Conservation (phyloP, 2,329 filamentous ascomycete genomes). For the Aspergillus pseudotamarii region DNA sequence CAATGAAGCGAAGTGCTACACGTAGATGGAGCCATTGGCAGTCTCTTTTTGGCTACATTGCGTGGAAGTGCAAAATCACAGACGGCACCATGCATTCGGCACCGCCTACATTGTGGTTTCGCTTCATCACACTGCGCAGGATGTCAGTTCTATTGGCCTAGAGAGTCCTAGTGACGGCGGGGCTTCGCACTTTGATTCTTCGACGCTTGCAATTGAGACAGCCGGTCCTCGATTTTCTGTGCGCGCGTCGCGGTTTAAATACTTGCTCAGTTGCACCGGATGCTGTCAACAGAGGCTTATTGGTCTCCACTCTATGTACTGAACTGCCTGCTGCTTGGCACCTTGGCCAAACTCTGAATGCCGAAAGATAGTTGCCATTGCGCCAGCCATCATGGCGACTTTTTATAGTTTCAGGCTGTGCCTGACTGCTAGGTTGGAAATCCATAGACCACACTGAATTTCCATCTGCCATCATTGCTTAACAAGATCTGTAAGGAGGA, state of each 20-base stretch:
- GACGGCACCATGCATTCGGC: background rate
- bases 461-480: background rate
- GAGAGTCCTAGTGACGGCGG: no score
- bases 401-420: background rate
- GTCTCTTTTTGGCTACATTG: background rate
- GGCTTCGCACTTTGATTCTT: background rate
- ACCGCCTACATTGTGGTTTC: background rate
- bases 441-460: background rate
- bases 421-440: background rate
- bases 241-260: background rate
- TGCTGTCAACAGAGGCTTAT: rapidly evolving
- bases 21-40: background rate
- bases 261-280: background rate
- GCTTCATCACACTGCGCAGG: background rate
- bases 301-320: background rate
- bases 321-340: background rate
- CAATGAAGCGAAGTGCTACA: background rate
- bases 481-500: background rate
- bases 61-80: background rate
- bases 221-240: background rate
- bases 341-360: background rate
- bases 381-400: background rate
- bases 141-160: background rate
- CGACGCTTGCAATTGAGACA: conserved; percentile 1
- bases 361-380: background rate